Conservation (phyloP, 192 early-diverging fungal species). For the Chytriomyces sp. region DNA sequence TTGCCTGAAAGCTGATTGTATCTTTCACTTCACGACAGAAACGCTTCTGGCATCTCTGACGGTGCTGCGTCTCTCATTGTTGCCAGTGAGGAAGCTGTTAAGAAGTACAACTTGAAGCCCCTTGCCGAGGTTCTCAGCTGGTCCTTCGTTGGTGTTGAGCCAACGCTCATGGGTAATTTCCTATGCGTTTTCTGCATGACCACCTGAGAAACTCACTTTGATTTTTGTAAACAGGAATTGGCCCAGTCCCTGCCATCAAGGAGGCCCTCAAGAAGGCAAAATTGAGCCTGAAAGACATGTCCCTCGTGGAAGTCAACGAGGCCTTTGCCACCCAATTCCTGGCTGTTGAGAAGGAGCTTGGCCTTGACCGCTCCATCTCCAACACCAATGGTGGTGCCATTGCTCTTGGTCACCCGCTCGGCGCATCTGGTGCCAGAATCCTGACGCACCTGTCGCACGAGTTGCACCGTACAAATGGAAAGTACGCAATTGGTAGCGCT, state of each 20-base stretch:
- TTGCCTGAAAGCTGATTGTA: conserved; percentile 1
- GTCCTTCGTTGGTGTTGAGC: conserved; percentile 85
- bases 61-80: conserved; percentile 88
- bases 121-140: conserved; percentile 85
- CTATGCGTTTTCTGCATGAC: conserved; percentile 11
- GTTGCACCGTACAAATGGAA: conserved; percentile 76
- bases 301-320: conserved; percentile 95
- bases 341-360: conserved; percentile 86
- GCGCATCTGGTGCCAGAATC: conserved; percentile 94
- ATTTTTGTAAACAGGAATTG: conserved; percentile 58
- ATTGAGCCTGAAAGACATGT: conserved; percentile 80
- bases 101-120: conserved; percentile 76
- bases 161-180: conserved; percentile 83
- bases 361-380: conserved; percentile 73
- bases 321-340: conserved; percentile 95
- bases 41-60: conserved; percentile 93
- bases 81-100: conserved; percentile 83
- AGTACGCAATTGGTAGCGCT: conserved; percentile 90
- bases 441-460: conserved; percentile 84
- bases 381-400: conserved; percentile 94
- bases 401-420: conserved; percentile 89
- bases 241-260: conserved; percentile 89
- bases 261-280: conserved; percentile 81
- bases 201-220: background rate
- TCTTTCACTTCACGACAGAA: conserved; percentile 43